Evolutionary conservation across 306 rosid species (phyloP).

Genomic region (Dryas drummondii): DNA sequence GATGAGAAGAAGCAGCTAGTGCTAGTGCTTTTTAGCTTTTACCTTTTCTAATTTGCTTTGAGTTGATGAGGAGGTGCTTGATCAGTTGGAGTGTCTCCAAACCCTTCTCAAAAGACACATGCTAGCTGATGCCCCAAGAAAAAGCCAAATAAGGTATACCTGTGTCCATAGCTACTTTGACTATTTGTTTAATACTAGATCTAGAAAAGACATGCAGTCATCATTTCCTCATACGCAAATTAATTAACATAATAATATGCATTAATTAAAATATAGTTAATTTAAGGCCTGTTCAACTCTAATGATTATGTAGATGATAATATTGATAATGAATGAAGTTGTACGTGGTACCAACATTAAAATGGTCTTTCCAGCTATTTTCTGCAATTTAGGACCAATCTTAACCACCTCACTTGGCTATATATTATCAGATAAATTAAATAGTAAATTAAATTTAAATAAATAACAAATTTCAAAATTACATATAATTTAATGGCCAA

Average conservation of each 20-base stretch:
- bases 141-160: slow-evolving; percentile 41
- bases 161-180: slow-evolving; percentile 32
- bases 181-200: slow-evolving; percentile 42
- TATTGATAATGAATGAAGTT: slow-evolving; percentile 36
- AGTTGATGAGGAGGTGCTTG: slow-evolving; percentile 15
- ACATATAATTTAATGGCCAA: no score
- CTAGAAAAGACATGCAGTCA: slow-evolving; percentile 40
- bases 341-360: slow-evolving; percentile 20
- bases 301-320: slow-evolving; percentile 42
- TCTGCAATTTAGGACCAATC: slow-evolving; percentile 13
- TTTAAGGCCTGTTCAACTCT: slow-evolving; percentile 28
- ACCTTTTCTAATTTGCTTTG: not conserved
- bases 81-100: slow-evolving; percentile 42
- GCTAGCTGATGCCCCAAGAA: slow-evolving; percentile 31
- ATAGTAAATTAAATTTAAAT: no score
- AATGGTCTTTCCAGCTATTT: slow-evolving; percentile 30
- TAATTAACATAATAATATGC: slow-evolving; percentile 9
- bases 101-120: slow-evolving; percentile 54
- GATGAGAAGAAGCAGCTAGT: not conserved
- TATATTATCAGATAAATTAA: not conserved
- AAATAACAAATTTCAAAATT: no score
- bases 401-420: slow-evolving; percentile 2
- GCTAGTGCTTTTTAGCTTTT: not conserved
- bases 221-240: slow-evolving; percentile 45
- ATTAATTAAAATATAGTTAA: not conserved